Conservation (phyloP, 495 filamentous ascomycete genomes). For the Lasiosphaeriaceae sp. region DNA sequence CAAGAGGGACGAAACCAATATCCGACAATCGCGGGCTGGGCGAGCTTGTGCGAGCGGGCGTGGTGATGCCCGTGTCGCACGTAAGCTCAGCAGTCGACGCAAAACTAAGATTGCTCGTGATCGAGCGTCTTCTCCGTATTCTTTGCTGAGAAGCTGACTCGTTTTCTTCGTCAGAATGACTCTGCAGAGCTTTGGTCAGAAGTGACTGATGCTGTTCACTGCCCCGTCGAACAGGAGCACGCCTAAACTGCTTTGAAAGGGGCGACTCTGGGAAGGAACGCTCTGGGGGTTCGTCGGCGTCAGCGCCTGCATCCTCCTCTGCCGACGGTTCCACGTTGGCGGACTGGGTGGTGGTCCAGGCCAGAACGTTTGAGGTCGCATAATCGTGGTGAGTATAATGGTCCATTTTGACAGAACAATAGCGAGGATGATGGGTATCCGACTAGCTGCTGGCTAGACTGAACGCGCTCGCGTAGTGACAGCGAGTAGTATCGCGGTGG, state of each 20-base stretch:
- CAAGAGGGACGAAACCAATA: conserved; percentile 22
- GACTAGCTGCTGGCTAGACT: not conserved
- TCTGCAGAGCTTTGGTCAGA: conserved; percentile 73
- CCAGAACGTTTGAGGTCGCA: conserved; percentile 37
- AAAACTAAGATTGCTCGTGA: conserved; percentile 71
- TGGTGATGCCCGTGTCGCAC: conserved; percentile 88
- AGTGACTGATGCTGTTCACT: conserved; percentile 64
- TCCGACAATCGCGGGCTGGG: conserved; percentile 75
- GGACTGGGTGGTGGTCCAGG: conserved; percentile 35
- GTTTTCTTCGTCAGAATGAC: conserved; percentile 53
- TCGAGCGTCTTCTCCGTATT: conserved; percentile 56
- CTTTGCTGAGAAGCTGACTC: conserved; percentile 18
- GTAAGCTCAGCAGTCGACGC: conserved; percentile 83
- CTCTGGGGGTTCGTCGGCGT: conserved; percentile 34
- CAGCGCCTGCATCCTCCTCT: conserved; percentile 36
- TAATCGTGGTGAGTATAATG: conserved; percentile 35
- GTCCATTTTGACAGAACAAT: conserved; percentile 29
- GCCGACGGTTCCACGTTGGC: conserved; percentile 39
- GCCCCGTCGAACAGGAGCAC: conserved; percentile 37
- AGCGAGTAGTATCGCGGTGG: not conserved
- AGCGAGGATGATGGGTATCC: not conserved
- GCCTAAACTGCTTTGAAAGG: conserved; percentile 34
- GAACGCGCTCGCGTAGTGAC: not conserved
- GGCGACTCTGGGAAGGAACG: conserved; percentile 10
- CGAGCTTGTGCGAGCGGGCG: conserved; percentile 79